Evolutionary conservation across 129 eudicot genomes (phyloP), one percentile per base, ranked within the genome.

Genomic region (Helichrysum umbraculigerum): DNA sequence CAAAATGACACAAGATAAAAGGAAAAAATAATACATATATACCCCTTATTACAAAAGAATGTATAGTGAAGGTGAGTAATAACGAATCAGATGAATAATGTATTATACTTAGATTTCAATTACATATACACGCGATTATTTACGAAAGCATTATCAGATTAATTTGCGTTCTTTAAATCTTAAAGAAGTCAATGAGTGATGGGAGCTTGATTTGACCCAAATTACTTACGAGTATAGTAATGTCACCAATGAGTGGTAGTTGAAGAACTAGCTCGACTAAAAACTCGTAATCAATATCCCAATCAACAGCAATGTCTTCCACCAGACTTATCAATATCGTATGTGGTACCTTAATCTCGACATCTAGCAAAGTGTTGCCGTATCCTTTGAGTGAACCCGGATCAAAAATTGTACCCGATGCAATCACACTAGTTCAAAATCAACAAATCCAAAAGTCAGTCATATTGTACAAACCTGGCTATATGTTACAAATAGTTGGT

Each of bases 281-380:
- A 66, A 81, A 61, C 56, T 81, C 85, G 30, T 81, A 81, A 30
- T 81, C 85, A 3, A 81, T 72, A 47, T 81, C 85, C 85, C 85
- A 76, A 30, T 81, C 85, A 0, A 19, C 28, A 7, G 74, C 81
- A 52, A 81, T 77, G 70, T 81, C 81, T 39, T 76, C 73, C 60
- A 76, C 81, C 69, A 81, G 41, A 64, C 65, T 71, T 34, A 76
- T 17, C 41, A 81, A 30, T 1, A 76, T 25, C 0, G 12, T 77
- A 30, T 70, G 78, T 32, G 78, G 81, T 39, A 81, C 81, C 70
- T 81, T 76, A 17, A 81, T 60, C 3, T 32, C 74, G 1, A 76
- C 74, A 32, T 81, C 39, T 32, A 81, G 20, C 47, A 71, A 35
- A 1, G 85, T 81, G 63, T 65, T 62, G 28, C 73, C 73, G n/a